Evolutionary conservation across 345 rosid genomes (phyloP), one percentile per base, ranked within the genome.

Genomic region (Acer yangbiense): DNA sequence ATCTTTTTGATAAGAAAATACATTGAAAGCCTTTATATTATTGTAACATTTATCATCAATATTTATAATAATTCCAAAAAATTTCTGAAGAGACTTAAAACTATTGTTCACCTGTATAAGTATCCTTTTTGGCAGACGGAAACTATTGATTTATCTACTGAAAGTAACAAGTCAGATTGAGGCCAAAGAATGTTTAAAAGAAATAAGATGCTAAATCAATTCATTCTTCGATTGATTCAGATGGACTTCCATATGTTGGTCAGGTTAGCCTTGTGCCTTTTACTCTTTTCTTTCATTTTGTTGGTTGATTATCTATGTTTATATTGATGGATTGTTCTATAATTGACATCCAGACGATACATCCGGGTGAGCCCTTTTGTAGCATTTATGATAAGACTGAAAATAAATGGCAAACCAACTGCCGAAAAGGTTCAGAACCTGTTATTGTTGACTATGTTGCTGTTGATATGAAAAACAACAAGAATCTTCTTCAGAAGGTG

Each of bases 191-290:
- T 78, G 69, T 96, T 94, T 79, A 85, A 83, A 77, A 91, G 97
- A 80, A 87, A 87, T 78, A 82, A 72, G 62, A 72, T 74, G 89
- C 89, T 76, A 90, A 70, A 79, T 81, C 92, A 35, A 67, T 44
- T 62, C 89, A 86, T 81, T 76, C 92, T 78, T 39, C 61, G 78
- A 86, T 95, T 77, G 99, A 93, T 87, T 83, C 90, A 11, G 99
- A 92, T 84, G 99, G 99, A 65, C 95, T 94, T 86, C 98, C 98
- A 41, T 88, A 87, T 85, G 90, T 94, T 83, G 97, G 98, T 77
- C 97, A 96, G 97, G 99, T 92, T 72, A 68, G 87, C 44, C 29
- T 73, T 71, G 74, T 27, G 13, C 54, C 65, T 58, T 63, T 32
- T 68, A 52, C 25, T 35, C 13, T 55, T 68, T 60, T 25, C 16